Evolutionary conservation across 2,329 filamentous ascomycete genomes (phyloP), one percentile per base, ranked within the genome.

Genomic region (Diplodia mutila): DNA sequence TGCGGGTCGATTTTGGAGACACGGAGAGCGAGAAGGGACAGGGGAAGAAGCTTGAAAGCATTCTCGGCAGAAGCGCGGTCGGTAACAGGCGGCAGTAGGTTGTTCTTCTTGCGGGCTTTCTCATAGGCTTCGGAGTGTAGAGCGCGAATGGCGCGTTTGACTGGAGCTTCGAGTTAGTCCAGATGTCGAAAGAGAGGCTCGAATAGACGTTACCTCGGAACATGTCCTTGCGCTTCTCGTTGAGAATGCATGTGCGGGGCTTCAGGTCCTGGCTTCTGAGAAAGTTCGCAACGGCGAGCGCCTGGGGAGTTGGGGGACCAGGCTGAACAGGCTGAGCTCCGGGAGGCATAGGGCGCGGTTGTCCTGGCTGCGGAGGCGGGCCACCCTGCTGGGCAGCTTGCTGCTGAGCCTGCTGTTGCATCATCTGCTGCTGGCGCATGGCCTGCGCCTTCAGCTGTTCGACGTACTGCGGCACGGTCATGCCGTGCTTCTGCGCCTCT

Each of bases 171-270:
- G 32, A 55, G 61, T 63, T 65, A 54, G 18, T 25, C 5, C 37
- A 9, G 25, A 29, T 18, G 11, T 14, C 9, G 34, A 51, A n/a
- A 25, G 57, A 53, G 52, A 49, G 39, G 8, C 21, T 12, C 16
- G 21, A 18, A 39, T 37, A 25, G 6, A 21, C 4, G 76, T 61
- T 84, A 94, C 93, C 93, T 85, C 90, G 91, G 81, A 99, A 98
- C 92, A 99, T 96, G 72, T 99, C 94, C 82, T 97, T 98, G 75
- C 95, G 88, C 85, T 97, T 94, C 74, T 95, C 95, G 72, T 97
- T 94, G 71, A 98, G 87, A 71, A 99, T 96, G 78, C 92, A 94
- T 21, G 94, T 97, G 70, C 95, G 86, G 21, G 87, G 86, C 86
- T 99, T 99, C 71, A 99, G 82, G 69, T 95, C 88, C 81, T 97